Base-by-base conservation (phyloP, 805 yeast genomes). In the Brettanomyces sp. region DNA sequence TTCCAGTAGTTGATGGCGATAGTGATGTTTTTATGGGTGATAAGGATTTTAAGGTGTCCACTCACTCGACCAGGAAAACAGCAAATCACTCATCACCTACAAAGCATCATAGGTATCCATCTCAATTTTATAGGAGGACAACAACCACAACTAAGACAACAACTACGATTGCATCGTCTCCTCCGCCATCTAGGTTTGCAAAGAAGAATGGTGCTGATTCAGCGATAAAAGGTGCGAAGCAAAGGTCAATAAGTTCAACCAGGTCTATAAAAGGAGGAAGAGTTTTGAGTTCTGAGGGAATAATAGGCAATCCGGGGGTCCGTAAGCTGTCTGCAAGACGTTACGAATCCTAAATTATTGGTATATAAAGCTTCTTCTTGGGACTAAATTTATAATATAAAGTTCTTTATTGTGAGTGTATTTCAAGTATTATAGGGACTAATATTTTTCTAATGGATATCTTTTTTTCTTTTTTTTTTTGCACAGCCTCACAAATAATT, bases 131-230 rank as follows among this genome's bases (percentile, higher is more conserved):
- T 49, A 70, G 71, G 13, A 73, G 68, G 12, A 73, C 76, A 3
- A 72, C 77, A 3, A 74, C 76, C 5, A 73, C 79, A 7, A 65
- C 76, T 5, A 35, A n/a, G 7, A 73, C 76, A 1, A 72, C 73
- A 4, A 73, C 78, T 3, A 64, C 63, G 1, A 57, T 59, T 13
- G 50, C 65, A 25, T 56, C 66, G 1, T 55, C 64, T 3, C 62
- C 63, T 11, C 57, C 62, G 7, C 62, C 51, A n/a, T 45, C 50
- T 4, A 30, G 44, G 18, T 21, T 38, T 14, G 24, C 37, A 21
- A 12, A 14, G 11, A 36, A 47, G 18, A 46, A 53, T 4, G 52
- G 50, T 2, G 56, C 51, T 8, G 44, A 47, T 13, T 46, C 42
- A 9, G 46, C 50, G 18, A 42, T 53, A 45, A 60, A 52, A 47